Conservation (phyloP, 2,329 filamentous ascomycete genomes). For the Aphanoascus verrucosus region DNA sequence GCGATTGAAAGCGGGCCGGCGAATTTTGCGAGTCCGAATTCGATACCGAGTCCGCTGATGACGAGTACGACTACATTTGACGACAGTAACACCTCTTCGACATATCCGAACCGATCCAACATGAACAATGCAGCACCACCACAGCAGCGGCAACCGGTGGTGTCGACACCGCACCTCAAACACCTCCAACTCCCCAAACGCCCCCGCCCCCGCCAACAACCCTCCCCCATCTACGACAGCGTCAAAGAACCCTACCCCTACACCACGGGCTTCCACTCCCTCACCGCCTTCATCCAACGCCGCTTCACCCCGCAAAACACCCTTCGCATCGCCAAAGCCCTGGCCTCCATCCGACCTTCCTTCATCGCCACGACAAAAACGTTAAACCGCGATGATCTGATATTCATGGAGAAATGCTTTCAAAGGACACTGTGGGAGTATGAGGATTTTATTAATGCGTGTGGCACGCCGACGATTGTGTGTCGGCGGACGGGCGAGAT, state of each 20-base stretch:
- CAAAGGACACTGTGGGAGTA: slow-evolving; percentile 88
- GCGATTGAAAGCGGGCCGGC: slow-evolving; percentile 50
- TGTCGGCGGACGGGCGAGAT: slow-evolving; percentile 88
- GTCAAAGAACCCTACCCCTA: slow-evolving; percentile 90
- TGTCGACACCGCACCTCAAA: slow-evolving; percentile 37
- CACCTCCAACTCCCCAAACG: slow-evolving; percentile 38
- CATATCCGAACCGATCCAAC: slow-evolving; percentile 21
- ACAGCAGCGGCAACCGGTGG: slow-evolving; percentile 27
- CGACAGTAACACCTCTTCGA: slow-evolving; percentile 24
- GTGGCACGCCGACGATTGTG: slow-evolving; percentile 81
- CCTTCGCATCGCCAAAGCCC: slow-evolving; percentile 70
- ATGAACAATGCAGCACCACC: slow-evolving; percentile 19
- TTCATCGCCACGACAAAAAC: slow-evolving; percentile 87
- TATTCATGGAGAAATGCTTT: slow-evolving; percentile 97
- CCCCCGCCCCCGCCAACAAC: slow-evolving; percentile 54
- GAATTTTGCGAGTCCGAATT: slow-evolving; percentile 48
- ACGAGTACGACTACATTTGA: slow-evolving; percentile 34
- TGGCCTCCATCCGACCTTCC: slow-evolving; percentile 81
- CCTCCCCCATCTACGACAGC: slow-evolving; percentile 75
- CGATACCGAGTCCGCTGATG: slow-evolving; percentile 45
- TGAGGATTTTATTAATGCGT: slow-evolving; percentile 81
- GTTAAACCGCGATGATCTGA: slow-evolving; percentile 75
- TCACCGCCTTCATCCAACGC: slow-evolving; percentile 67
- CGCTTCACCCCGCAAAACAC: slow-evolving; percentile 70
- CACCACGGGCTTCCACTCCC: slow-evolving; percentile 76